Percentiles rank a stretch among this genome's conserved stretches.
phyloP scores from a whole-genome alignment of 805 yeast genomes.

The Henningerozyma blattae region DNA sequence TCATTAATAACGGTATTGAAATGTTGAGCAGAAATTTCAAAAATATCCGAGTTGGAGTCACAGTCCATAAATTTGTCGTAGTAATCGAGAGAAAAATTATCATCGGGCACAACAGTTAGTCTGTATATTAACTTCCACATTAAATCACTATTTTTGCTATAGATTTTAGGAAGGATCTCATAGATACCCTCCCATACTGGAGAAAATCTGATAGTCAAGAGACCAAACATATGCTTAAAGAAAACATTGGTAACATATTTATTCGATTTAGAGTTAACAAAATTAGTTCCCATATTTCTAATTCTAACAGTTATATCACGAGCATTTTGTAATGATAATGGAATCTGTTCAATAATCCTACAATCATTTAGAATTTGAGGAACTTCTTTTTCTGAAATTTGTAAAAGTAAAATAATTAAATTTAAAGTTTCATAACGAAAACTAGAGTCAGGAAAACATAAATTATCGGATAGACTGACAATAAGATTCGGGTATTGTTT shows the following conservation, averaged over 20 bases:
- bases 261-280: constrained; percentile 19
- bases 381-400: constrained; percentile 17
- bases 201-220: constrained; percentile 60
- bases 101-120: constrained; percentile 22
- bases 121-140: constrained; percentile 45
- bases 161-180: constrained; percentile 42
- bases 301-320: constrained; percentile 66
- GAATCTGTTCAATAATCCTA: constrained; percentile 56
- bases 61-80: constrained; percentile 7
- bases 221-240: constrained; percentile 50
- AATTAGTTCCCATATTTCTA: constrained; percentile 42
- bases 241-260: constrained; percentile 10
- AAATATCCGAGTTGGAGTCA: constrained; percentile 10
- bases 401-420: constrained; percentile 26
- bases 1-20: constrained; percentile 30
- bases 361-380: constrained; percentile 38
- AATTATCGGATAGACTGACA: constrained; percentile 22
- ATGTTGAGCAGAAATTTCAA: constrained; percentile 37
- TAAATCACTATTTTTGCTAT: constrained; percentile 28
- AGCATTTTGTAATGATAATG: constrained; percentile 53
- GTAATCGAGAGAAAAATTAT: constrained; percentile 9
- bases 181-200: constrained; percentile 77
- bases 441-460: constrained; percentile 38
- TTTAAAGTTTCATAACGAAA: constrained; percentile 41
- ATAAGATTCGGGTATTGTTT: background rate